Conservation (phyloP, 441 rosid species). For the Arabidopsis lyrata region DNA sequence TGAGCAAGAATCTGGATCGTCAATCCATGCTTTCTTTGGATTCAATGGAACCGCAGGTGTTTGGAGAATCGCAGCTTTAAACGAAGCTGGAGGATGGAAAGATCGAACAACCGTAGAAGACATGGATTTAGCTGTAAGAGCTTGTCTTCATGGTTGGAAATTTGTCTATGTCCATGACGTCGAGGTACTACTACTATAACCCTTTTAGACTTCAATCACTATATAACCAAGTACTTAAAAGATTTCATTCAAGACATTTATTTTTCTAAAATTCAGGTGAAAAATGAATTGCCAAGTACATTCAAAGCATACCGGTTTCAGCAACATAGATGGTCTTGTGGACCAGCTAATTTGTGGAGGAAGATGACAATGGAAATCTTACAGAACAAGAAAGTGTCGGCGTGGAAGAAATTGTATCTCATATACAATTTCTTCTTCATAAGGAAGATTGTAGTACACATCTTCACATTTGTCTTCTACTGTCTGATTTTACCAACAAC, state of each 20-base stretch:
- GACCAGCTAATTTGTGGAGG: constrained; percentile 59
- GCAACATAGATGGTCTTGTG: constrained; percentile 62
- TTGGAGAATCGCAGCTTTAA: constrained; percentile 66
- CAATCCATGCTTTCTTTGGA: constrained; percentile 48
- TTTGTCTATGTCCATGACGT: constrained; percentile 55
- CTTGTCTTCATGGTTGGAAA: constrained; percentile 72
- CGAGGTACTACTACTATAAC: constrained; percentile 40
- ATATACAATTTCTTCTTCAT: constrained; percentile 49
- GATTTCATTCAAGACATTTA: constrained; percentile 33
- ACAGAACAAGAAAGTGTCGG: constrained; percentile 52
- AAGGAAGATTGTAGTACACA: constrained; percentile 50
- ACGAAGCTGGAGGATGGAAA: constrained; percentile 77
- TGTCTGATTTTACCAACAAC: constrained; percentile 48
- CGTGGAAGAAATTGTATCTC: constrained; percentile 52
- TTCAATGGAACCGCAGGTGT: constrained; percentile 64
- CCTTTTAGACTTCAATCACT: neutral
- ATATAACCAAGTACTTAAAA: neutral
- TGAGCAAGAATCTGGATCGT: constrained; percentile 50
- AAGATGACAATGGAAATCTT: constrained; percentile 59
- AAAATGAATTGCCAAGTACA: constrained; percentile 62
- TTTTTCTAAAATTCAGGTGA: constrained; percentile 37
- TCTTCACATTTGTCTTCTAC: constrained; percentile 47
- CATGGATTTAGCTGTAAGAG: constrained; percentile 69
- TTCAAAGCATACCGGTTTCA: constrained; percentile 60
- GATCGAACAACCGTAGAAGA: constrained; percentile 70